These are phyloP conservation scores for Fragaria nilgerrensis DNA, from an alignment of 306 rosid species.

Conservation along the genomic window DNA sequence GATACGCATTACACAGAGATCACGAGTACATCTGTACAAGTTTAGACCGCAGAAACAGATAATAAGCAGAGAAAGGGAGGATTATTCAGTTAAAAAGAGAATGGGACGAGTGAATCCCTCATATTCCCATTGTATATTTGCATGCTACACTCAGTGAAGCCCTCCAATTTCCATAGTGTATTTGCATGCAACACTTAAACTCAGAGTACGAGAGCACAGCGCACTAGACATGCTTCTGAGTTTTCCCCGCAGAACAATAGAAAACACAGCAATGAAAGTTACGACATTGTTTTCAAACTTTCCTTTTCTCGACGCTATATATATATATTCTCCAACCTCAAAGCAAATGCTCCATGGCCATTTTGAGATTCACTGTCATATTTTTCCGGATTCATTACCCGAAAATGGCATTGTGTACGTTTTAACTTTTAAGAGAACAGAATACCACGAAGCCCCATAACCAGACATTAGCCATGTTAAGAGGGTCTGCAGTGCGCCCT, in stretches of 20 bases:
- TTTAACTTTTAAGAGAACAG: neutral
- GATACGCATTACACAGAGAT: neutral
- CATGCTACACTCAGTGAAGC: neutral
- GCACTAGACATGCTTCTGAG: neutral
- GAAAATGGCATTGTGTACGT: neutral
- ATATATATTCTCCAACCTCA: neutral
- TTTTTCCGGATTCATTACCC: neutral
- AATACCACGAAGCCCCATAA: neutral
- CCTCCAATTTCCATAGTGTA: neutral
- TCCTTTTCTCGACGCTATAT: slow-evolving; percentile 1
- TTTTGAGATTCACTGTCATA: neutral
- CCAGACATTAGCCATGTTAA: slow-evolving; percentile 3
- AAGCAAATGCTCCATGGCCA: neutral
- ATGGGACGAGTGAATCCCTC: neutral
- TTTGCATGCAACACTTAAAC: neutral
- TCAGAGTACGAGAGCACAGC: neutral
- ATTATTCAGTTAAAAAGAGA: too few relatives aligned
- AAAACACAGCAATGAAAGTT: neutral
- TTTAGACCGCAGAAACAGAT: neutral
- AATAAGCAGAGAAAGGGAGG: neutral
- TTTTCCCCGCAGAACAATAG: neutral
- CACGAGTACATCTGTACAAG: neutral
- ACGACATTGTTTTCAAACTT: neutral
- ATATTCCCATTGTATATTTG: neutral
- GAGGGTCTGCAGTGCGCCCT: neutral